Evolutionary conservation across 2,329 filamentous ascomycete genomes (phyloP).

Genomic region (Talaromyces sp.): DNA sequence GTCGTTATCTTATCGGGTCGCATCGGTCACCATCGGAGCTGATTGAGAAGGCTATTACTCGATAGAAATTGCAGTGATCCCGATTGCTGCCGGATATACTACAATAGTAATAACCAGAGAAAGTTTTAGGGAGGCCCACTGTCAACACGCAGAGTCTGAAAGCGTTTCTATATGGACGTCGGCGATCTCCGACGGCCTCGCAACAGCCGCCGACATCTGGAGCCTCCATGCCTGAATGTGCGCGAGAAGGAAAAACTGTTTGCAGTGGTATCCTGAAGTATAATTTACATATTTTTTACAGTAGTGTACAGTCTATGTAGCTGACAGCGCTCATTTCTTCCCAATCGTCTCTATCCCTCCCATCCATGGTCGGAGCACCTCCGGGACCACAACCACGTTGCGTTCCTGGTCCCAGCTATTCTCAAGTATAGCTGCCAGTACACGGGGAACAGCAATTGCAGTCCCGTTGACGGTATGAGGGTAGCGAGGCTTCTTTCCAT

Average conservation of each 20-base stretch:
- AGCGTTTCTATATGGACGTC: neutral
- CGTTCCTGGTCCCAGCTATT: conserved; percentile 76
- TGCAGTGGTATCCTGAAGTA: neutral
- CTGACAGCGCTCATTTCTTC: conserved; percentile 3
- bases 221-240: neutral
- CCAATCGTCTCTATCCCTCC: conserved; percentile 64
- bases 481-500: conserved; percentile 54
- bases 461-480: conserved; percentile 93
- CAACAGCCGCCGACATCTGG: neutral
- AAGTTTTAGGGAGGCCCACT: neutral
- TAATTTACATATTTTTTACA: neutral
- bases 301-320: neutral
- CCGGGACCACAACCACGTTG: conserved; percentile 66
- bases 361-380: conserved; percentile 81
- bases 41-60: neutral
- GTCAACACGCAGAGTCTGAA: neutral
- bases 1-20: conserved; percentile 10
- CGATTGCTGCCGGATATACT: neutral
- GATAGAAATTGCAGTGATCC: neutral
- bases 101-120: neutral
- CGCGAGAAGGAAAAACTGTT: neutral
- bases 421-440: conserved; percentile 84
- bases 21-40: neutral
- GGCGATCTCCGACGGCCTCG: conserved; percentile 9
- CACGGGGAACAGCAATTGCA: conserved; percentile 81